Conservation (phyloP, 768 basidiomycete species). For the Podaxis carcinomalis region DNA sequence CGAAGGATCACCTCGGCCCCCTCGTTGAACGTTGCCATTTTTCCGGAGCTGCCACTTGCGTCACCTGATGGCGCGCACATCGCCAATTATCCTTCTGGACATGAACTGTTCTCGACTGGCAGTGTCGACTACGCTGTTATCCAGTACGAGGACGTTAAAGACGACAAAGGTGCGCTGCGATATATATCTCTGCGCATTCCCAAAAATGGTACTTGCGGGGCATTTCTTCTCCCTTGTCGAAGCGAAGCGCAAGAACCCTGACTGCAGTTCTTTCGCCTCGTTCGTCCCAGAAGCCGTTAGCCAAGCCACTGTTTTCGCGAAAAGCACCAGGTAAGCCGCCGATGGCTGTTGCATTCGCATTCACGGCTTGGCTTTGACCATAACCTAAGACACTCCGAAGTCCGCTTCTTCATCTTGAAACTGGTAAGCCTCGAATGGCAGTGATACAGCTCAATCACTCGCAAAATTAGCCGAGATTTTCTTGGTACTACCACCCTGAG, state of each 20-base stretch:
- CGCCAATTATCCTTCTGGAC: neutral
- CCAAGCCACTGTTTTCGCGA: neutral
- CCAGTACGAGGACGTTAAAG: neutral
- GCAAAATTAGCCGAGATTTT: constrained; percentile 69
- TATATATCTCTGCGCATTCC: neutral
- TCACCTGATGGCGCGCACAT: neutral
- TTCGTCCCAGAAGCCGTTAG: neutral
- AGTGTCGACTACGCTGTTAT: neutral
- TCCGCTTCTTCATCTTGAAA: neutral
- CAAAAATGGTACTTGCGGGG: neutral
- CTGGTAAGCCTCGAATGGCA: neutral
- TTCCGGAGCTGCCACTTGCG: neutral
- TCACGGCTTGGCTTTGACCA: neutral
- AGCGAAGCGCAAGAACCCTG: neutral
- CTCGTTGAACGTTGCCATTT: neutral
- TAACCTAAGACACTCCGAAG: neutral
- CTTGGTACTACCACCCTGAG: no score
- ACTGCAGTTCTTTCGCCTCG: neutral
- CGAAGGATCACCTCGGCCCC: neutral
- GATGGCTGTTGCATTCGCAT: neutral
- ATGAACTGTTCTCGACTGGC: neutral
- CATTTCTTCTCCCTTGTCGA: neutral
- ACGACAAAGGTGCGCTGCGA: neutral
- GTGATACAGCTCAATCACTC: neutral
- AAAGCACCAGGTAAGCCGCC: neutral